A percentile compares a stretch with the other conserved stretches of the same genome.
These are phyloP conservation scores for Carex parvula DNA, from an alignment of 176 grass and related monocot species.

Conservation along the genomic window DNA sequence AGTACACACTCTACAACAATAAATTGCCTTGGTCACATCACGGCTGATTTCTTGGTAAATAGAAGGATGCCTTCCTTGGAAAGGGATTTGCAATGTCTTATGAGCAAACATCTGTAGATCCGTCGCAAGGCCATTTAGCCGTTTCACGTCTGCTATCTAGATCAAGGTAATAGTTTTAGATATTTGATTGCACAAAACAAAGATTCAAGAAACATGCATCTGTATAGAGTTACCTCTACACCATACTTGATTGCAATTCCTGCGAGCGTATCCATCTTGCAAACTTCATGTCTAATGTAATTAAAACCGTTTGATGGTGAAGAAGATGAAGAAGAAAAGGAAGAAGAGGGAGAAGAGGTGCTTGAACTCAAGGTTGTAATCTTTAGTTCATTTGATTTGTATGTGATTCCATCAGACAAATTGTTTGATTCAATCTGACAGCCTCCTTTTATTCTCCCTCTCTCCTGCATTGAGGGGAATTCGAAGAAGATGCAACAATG, in stretches of 20 bases:
- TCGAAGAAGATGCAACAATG: neutral
- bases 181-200: neutral
- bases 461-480: neutral
- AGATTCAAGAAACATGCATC: neutral
- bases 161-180: neutral
- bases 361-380: neutral
- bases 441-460: neutral
- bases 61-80: conserved; percentile 52
- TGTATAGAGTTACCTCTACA: conserved; percentile 47
- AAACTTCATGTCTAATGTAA: conserved; percentile 63
- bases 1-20: conserved; percentile 42
- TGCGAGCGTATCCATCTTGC: conserved; percentile 76
- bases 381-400: conserved; percentile 9
- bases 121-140: conserved; percentile 71
- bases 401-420: neutral
- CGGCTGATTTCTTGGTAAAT: conserved; percentile 19
- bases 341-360: conserved; percentile 1
- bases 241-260: conserved; percentile 94
- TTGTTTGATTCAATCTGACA: conserved; percentile 9
- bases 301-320: neutral
- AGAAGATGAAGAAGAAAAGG: conserved; percentile 20
- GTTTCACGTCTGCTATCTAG: conserved; percentile 75
- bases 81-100: conserved; percentile 72
- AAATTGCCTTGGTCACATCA: neutral
- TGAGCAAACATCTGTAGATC: conserved; percentile 95